Evolutionary conservation across 805 yeast species (phyloP).

Genomic region (Starmera dryadoides): DNA sequence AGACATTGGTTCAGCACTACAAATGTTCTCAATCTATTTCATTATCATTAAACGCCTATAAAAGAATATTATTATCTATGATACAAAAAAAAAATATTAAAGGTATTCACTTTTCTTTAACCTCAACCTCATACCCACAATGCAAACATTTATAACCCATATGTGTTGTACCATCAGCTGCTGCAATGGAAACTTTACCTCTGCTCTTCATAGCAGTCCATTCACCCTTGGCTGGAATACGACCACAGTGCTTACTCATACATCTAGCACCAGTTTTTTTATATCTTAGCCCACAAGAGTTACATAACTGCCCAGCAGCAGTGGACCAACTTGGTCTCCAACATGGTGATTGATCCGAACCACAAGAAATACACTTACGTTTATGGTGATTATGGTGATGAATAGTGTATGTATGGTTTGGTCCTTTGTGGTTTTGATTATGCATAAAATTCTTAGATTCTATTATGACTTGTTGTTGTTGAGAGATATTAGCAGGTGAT

Average conservation of each 20-base stretch:
- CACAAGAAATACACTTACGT: conserved; percentile 84
- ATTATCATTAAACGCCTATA: too few species aligned
- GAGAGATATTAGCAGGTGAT: conserved; percentile 9
- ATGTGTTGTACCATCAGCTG: conserved; percentile 20
- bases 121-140: conserved; percentile 51
- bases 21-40: too few species aligned
- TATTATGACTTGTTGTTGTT: conserved; percentile 9
- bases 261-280: conserved; percentile 94
- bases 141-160: conserved; percentile 46
- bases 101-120: conserved; percentile 17
- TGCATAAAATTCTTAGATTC: conserved; percentile 16
- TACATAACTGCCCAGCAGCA: conserved; percentile 90
- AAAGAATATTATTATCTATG: too few species aligned
- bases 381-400: conserved; percentile 18
- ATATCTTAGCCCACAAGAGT: conserved; percentile 91
- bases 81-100: too few species aligned
- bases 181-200: conserved; percentile 35
- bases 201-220: conserved; percentile 81
- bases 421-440: conserved; percentile 20
- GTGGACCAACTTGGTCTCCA: conserved; percentile 98
- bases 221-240: conserved; percentile 95
- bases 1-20: too few species aligned
- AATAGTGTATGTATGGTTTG: conserved; percentile 21
- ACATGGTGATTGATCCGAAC: conserved; percentile 87
- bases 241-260: conserved; percentile 61